A percentile compares a stretch with the other conserved stretches of the same genome.
Conservation (phyloP, 768 basidiomycete species). For the Lactarius vividus region DNA sequence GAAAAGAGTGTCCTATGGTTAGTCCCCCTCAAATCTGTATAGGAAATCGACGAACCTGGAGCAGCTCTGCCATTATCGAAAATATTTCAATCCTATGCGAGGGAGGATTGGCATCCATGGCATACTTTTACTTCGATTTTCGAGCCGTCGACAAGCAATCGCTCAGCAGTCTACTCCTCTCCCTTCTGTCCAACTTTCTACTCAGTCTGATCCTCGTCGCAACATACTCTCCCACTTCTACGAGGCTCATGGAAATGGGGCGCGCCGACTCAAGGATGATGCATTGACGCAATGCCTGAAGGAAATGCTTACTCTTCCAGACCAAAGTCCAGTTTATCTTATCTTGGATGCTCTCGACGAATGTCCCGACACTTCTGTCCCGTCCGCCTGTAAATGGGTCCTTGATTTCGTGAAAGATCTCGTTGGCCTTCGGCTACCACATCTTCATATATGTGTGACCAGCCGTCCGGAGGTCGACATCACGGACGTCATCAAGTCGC, state of each 20-base stretch:
- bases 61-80: background rate
- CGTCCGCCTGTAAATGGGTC: constrained; percentile 40
- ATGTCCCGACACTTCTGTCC: constrained; percentile 41
- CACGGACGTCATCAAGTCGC: background rate
- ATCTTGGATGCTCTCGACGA: background rate
- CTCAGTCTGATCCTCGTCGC: background rate
- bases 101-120: background rate
- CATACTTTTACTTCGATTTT: background rate
- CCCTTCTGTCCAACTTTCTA: background rate
- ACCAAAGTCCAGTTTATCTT: background rate
- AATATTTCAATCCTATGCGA: background rate
- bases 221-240: background rate
- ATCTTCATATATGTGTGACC: background rate
- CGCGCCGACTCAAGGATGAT: background rate
- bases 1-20: background rate
- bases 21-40: background rate
- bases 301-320: background rate
- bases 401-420: background rate
- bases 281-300: background rate
- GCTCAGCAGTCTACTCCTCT: background rate
- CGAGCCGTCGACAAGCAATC: background rate
- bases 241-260: background rate
- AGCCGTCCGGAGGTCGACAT: background rate
- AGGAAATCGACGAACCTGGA: background rate
- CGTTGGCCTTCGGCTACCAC: background rate